Base-by-base conservation (phyloP, 495 filamentous ascomycete genomes). In the Melanomma pulvis-pyrius region DNA sequence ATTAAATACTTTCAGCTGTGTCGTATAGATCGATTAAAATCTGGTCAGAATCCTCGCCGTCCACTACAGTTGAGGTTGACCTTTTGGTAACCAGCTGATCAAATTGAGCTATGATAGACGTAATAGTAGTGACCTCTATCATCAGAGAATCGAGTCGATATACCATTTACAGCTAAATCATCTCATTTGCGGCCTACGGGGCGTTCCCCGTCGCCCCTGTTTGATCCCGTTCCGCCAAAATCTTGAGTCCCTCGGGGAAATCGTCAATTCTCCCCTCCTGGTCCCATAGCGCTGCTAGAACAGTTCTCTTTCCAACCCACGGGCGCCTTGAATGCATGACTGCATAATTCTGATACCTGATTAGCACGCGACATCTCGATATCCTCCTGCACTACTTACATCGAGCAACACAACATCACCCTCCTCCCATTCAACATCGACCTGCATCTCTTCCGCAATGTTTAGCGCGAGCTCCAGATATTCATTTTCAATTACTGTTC, bases 251-350 rank as follows among this genome's bases (percentile, higher is more conserved):
- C 15, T 59, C 56, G 7, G 22, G 36, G 28, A 59, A 59, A 17
- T 59, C 56, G 13, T 32, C 56, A 26, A 59, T 61, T 15, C 49
- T 56, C 29, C 59, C 57, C 7, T 32, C 51, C 22, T 69, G 61
- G 48, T 74, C 66, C 69, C 69, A 74, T 12, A 74, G 52, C 3
- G 66, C 72, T n/a, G 69, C 72, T 0, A 74, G 32, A 9, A 74
- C 69, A 4, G 44, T 67, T 46, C 72, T 67, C n/a, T 68, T 61
- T 1, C 72, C 72, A 19, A 49, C 61, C 69, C 72, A 74, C 13
- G 69, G 66, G 13, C 46, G 62, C 28, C 72, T 65, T 5, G 72
- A 70, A 56, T 74, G 72, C 72, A 72, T 72, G 12, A 74, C 69
- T 26, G 69, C 72, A 34, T 74, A 72, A 53, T 74, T 74, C 72